Base-by-base conservation (phyloP, 1,139 yeast species). In the Meyerozyma guilliermondii region DNA sequence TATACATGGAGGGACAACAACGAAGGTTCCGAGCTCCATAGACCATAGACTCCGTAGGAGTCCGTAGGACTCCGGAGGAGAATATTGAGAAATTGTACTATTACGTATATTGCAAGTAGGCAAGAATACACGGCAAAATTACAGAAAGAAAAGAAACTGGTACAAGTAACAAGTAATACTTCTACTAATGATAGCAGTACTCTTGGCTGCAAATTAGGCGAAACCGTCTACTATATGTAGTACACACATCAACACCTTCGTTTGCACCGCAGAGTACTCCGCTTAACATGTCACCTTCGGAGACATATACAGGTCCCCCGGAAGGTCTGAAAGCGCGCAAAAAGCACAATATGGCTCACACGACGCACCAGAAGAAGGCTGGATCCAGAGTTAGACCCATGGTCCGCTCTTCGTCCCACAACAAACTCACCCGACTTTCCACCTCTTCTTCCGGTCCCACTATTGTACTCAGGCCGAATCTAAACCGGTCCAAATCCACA, bases 1-100 rank as follows among this genome's bases (percentile, higher is more conserved):
- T 94, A 10, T 91, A 91, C 56, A 68, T 74, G 26, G 95, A 87
- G 58, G 98, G 98, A 1, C 74, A 71, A 45, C 66, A 59, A 43
- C 55, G 68, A 40, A 59, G 76, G 48, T 73, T 70, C 52, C 28
- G 13, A n/a, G 28, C 28, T 5, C 27, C 27, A 9, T 23, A 23
- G 27, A 23, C 27, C 27, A 7, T 23, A n/a, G n/a, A n/a, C n/a
- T n/a, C 22, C 22, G 22, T 20, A 20, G 22, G 6, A 20, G 22
- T 20, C 22, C 6, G 7, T 20, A 20, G 6, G 22, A 7, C 22
- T 20, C 22, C 22, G n/a, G n/a, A n/a, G n/a, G n/a, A n/a, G n/a
- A n/a, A n/a, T n/a, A n/a, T n/a, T n/a, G n/a, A n/a, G 22, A 7
- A 18, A 7, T 5, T 20, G 22, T 20, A 20, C 22, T 20, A 20